Conservation (phyloP, 1,284 basidiomycete species). For the Ustilago cynodontis region DNA sequence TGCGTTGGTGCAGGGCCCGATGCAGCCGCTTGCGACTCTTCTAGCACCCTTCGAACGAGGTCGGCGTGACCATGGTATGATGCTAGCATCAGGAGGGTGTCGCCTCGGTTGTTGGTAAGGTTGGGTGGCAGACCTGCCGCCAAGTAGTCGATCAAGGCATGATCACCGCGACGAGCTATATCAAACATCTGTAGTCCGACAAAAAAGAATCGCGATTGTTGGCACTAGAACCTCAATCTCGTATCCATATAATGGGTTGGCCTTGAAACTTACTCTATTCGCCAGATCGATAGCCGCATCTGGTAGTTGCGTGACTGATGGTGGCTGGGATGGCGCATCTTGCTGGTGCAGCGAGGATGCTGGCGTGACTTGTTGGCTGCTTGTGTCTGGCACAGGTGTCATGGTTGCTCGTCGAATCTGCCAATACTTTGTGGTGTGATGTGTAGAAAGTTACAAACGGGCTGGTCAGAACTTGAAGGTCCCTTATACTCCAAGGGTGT, state of each 20-base stretch:
- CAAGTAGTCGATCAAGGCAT: conserved; percentile 73
- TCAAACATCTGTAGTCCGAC: conserved; percentile 76
- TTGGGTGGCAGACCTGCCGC: conserved; percentile 82
- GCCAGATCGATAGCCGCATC: conserved; percentile 44
- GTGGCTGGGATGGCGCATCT: not conserved
- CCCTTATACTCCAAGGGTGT: too few species aligned
- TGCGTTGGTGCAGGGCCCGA: not conserved
- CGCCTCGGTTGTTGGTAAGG: conserved; percentile 76
- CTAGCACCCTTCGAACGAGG: conserved; percentile 75
- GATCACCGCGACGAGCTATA: conserved; percentile 77
- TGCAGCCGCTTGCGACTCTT: conserved; percentile 9
- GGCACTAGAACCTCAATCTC: not conserved
- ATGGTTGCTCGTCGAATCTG: not conserved
- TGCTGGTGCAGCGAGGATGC: conserved; percentile 4
- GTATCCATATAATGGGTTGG: not conserved
- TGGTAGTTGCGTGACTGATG: conserved; percentile 33
- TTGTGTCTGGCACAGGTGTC: conserved; percentile 19
- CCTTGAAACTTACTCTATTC: conserved; percentile 27
- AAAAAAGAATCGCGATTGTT: not conserved
- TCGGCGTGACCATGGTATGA: conserved; percentile 80
- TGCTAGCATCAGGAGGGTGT: conserved; percentile 80
- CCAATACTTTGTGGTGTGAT: not conserved
- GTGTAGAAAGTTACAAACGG: not conserved
- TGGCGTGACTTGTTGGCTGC: not conserved
- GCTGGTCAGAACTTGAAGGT: too few species aligned